Base-by-base conservation (phyloP, 768 basidiomycete genomes). In the Boletus sp. region DNA sequence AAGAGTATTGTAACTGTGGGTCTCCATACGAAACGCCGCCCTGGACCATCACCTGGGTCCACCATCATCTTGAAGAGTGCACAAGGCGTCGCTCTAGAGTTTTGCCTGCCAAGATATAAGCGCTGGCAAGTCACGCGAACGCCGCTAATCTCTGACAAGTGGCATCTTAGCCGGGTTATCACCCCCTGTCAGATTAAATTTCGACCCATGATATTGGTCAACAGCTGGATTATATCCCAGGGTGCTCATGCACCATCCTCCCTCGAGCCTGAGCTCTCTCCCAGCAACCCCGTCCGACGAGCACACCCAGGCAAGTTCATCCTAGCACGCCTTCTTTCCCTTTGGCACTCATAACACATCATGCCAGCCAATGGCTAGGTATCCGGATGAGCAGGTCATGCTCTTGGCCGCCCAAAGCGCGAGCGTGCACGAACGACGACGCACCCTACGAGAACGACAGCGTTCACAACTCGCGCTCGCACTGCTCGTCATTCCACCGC, bases 391-490 rank as follows among this genome's bases (percentile, higher is more conserved):
- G 13, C 59, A 67, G 46, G 40, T 56, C 29, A 46, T 23, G 37
- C 44, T 59, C 29, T 29, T 65, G 51, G 48, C 46, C 4, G 62
- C 56, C 15, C 62, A 67, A n/a, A 45, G 62, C 40, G 51, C 37
- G 37, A 58, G 51, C 41, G 56, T 61, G 13, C 65, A 61, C 17
- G 54, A 66, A 21, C 54, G 57, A 27, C 57, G 63, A 38, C 63
- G 53, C 10, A 9, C 39, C 7, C 38, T 64, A 7, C 63, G 63
- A 48, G 21, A 54, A 39, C 52, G 46, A 50, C 56, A 44, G 27
- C 50, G 51, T 19, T 15, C 33, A 10, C 53, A 42, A 3, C 43
- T 39, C 23, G 37, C 19, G 10, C 51, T 54, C 7, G 25, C 63
- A 17, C 13, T 47, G 19, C 50, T 61, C 50, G 21, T 61, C 21